phyloP scores from a whole-genome alignment of 1,139 yeast genomes.

The Komagataea norvegica region DNA sequence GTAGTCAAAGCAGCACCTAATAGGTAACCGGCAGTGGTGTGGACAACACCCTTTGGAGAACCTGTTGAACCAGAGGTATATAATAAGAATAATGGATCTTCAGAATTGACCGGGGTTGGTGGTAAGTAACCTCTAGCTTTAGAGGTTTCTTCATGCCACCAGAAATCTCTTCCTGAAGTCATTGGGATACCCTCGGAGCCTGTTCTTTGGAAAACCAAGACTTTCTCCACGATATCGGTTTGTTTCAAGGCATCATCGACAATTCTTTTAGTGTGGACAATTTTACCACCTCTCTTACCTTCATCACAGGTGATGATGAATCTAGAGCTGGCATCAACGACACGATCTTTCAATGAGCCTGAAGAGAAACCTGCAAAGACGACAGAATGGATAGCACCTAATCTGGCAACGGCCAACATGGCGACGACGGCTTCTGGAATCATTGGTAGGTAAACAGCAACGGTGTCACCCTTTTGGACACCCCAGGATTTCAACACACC shows the following conservation, averaged over 20 bases:
- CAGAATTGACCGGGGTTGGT: constrained; percentile 82
- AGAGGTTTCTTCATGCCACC: constrained; percentile 87
- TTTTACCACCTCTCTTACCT: constrained; percentile 94
- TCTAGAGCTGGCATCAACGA: constrained; percentile 81
- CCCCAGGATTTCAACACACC: constrained; percentile 87
- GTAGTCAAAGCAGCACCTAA: constrained; percentile 94
- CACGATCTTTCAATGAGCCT: constrained; percentile 88
- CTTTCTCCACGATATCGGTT: constrained; percentile 78
- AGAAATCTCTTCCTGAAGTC: constrained; percentile 81
- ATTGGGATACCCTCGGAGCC: constrained; percentile 62
- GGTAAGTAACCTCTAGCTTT: constrained; percentile 83
- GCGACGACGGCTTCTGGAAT: constrained; percentile 93
- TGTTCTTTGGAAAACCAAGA: constrained; percentile 83
- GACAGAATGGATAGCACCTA: constrained; percentile 96
- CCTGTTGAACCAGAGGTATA: constrained; percentile 98
- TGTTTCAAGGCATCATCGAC: constrained; percentile 86
- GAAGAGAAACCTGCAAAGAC: constrained; percentile 96
- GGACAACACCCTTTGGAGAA: constrained; percentile 97
- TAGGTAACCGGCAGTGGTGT: constrained; percentile 89
- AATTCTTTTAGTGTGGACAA: constrained; percentile 84
- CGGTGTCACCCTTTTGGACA: constrained; percentile 88
- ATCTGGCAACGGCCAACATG: constrained; percentile 88
- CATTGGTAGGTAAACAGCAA: constrained; percentile 96
- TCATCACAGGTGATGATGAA: constrained; percentile 94
- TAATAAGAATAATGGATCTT: constrained; percentile 86